Evolutionary conservation across 371 early-diverging fungal species (phyloP).

Genomic region (Vairimorpha ceranae): DNA sequence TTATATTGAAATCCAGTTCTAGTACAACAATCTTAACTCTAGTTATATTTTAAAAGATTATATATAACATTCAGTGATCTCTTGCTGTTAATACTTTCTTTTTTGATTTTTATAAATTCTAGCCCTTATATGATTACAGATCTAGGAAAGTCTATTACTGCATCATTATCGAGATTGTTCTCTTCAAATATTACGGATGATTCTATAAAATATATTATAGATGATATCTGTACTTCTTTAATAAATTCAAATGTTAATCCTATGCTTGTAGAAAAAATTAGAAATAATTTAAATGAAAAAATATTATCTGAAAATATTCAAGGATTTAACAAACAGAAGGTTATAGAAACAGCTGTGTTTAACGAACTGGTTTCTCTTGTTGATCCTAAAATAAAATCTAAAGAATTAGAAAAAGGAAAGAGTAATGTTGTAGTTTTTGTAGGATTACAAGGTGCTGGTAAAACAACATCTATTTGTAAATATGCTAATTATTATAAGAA

Average conservation of each 20-base stretch:
- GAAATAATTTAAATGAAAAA: slow-evolving; percentile 76
- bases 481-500: slow-evolving; percentile 86
- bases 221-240: slow-evolving; percentile 59
- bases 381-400: slow-evolving; percentile 80
- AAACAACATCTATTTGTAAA: slow-evolving; percentile 97
- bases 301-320: slow-evolving; percentile 74
- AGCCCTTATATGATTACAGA: slow-evolving; percentile 43
- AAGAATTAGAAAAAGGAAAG: slow-evolving; percentile 74
- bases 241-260: slow-evolving; percentile 80
- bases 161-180: slow-evolving; percentile 33
- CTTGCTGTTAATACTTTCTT: neutral
- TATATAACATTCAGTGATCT: neutral
- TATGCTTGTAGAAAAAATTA: slow-evolving; percentile 72
- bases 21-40: no score
- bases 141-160: slow-evolving; percentile 49
- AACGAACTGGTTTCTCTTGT: slow-evolving; percentile 83
- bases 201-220: slow-evolving; percentile 50
- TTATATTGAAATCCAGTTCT: no score
- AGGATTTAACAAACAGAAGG: slow-evolving; percentile 73
- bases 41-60: no score
- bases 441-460: slow-evolving; percentile 95
- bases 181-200: slow-evolving; percentile 31
- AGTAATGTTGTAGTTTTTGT: slow-evolving; percentile 92
- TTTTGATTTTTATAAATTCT: no score
- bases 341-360: slow-evolving; percentile 70